Evolutionary conservation across 129 eudicot genomes (phyloP).

Genomic region (Oenanthe sinensis): DNA sequence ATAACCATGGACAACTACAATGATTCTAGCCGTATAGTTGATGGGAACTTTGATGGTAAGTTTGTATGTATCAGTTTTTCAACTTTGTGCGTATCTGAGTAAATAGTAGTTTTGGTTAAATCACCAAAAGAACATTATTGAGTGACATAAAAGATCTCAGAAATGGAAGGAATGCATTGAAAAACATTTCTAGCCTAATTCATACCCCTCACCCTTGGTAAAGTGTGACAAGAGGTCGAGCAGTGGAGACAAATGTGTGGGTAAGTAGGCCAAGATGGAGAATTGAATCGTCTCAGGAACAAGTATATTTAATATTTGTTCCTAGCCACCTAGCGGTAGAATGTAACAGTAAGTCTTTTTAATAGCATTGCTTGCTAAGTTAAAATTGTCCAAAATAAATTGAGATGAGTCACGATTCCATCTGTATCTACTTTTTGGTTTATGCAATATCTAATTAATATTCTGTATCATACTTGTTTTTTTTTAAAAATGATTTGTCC

Average conservation of each 20-base stretch:
- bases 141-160: not conserved
- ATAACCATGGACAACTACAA: constrained; percentile 93
- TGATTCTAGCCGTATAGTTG: constrained; percentile 77
- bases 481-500: not conserved
- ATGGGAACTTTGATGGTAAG: constrained; percentile 93
- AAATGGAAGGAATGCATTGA: not conserved
- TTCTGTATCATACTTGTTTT: too few species aligned
- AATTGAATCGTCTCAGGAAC: not conserved
- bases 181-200: too few species aligned
- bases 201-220: not conserved
- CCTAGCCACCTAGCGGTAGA: not conserved
- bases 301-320: not conserved
- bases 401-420: not conserved
- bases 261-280: not conserved
- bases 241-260: too few species aligned
- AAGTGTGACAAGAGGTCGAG: too few species aligned
- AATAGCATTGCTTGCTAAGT: not conserved
- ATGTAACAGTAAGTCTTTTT: not conserved
- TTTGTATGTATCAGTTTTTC: not conserved
- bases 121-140: not conserved
- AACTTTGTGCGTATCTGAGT: not conserved
- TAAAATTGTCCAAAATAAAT: not conserved
- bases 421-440: not conserved
- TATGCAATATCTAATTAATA: not conserved
- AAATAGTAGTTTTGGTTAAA: not conserved